Evolutionary conservation across 306 rosid species (phyloP).

Genomic region (Corylus avellana): DNA sequence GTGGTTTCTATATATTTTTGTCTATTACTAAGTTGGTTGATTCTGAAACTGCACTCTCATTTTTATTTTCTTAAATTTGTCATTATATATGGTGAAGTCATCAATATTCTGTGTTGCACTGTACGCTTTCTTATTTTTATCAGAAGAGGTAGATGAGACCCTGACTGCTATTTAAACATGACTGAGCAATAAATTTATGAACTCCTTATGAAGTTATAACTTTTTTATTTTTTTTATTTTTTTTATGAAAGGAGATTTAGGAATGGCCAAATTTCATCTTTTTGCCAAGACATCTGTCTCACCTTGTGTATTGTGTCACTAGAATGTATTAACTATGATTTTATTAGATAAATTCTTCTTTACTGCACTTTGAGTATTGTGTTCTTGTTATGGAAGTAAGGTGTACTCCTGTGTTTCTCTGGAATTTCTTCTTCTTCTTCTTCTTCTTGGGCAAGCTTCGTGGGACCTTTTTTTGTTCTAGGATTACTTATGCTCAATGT

Average conservation of each 20-base stretch:
- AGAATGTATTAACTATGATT: neutral
- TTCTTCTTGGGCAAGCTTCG: constrained; percentile 28
- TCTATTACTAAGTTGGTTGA: constrained; percentile 19
- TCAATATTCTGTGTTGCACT: neutral
- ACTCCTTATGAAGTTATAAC: neutral
- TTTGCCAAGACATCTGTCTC: neutral
- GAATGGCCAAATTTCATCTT: neutral
- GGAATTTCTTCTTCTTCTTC: neutral
- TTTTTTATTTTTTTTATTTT: neutral
- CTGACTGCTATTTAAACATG: neutral
- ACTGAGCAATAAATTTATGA: neutral
- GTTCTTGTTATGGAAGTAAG: constrained; percentile 17
- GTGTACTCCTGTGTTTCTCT: constrained; percentile 4
- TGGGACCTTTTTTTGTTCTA: constrained; percentile 28
- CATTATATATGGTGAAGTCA: neutral
- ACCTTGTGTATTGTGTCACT: neutral
- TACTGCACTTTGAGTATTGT: neutral
- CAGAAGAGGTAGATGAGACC: neutral
- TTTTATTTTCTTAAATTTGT: neutral
- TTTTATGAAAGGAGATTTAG: neutral
- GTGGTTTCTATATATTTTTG: constrained; percentile 16
- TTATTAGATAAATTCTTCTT: neutral
- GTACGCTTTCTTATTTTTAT: constrained; percentile 5
- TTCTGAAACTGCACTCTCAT: constrained; percentile 9
- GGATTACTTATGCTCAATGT: constrained; percentile 16